These are phyloP conservation scores for Bacidia gigantensis DNA, from an alignment of 495 filamentous ascomycete genomes.

Conservation along the genomic window DNA sequence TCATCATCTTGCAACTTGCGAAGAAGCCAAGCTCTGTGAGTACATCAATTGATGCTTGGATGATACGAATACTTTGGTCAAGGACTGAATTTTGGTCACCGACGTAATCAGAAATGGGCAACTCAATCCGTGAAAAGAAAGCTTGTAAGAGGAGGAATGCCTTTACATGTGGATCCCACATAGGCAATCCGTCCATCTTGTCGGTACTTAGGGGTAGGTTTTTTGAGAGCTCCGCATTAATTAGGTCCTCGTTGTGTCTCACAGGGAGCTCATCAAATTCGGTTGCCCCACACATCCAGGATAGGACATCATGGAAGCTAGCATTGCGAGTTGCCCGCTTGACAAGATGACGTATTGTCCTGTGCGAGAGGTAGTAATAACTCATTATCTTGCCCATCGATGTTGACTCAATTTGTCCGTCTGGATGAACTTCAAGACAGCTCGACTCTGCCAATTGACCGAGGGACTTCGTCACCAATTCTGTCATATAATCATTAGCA, in stretches of 20 bases:
- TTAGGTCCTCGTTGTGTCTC: slow-evolving; percentile 97
- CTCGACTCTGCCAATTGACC: slow-evolving; percentile 65
- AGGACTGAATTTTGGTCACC: slow-evolving; percentile 82
- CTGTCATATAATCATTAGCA: slow-evolving; percentile 85
- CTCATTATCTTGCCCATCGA: slow-evolving; percentile 94
- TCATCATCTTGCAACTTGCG: slow-evolving; percentile 59
- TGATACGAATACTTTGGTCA: slow-evolving; percentile 92
- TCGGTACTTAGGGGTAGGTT: slow-evolving; percentile 59
- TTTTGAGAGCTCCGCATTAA: slow-evolving; percentile 81
- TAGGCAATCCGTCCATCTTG: slow-evolving; percentile 54
- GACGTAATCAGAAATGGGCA: slow-evolving; percentile 94
- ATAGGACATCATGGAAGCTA: slow-evolving; percentile 69
- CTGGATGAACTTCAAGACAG: slow-evolving; percentile 69
- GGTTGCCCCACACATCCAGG: slow-evolving; percentile 84
- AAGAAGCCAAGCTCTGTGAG: slow-evolving; percentile 81
- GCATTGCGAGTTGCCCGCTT: slow-evolving; percentile 63
- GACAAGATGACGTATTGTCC: slow-evolving; percentile 76
- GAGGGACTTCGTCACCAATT: slow-evolving; percentile 76
- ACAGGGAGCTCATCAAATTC: slow-evolving; percentile 98
- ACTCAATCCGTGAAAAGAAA: slow-evolving; percentile 79
- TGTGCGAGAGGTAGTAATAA: slow-evolving; percentile 97
- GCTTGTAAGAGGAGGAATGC: slow-evolving; percentile 89
- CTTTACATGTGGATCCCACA: slow-evolving; percentile 99
- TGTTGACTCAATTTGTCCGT: slow-evolving; percentile 78
- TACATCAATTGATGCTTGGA: slow-evolving; percentile 81